Base-by-base conservation (phyloP, 768 basidiomycete genomes). In the Sporobolomyces pararoseus region DNA sequence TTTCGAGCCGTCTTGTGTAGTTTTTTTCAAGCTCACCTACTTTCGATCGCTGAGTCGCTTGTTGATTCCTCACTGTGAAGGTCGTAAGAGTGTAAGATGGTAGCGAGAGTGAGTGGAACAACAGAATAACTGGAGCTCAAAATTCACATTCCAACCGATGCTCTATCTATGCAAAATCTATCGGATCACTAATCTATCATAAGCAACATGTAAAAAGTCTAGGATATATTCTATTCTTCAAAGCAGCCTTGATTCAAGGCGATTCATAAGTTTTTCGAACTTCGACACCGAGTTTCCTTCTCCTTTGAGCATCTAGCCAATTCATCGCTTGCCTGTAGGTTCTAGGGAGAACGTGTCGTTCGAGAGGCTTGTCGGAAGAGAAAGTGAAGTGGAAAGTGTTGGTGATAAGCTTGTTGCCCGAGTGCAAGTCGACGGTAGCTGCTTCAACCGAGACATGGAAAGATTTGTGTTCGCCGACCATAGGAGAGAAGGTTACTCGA, bases 371-470 rank as follows among this genome's bases (percentile, higher is more conserved):
- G 13, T 68, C 63, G 25, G 58, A 7, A 2, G 67, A 32, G 46
- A 77, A 77, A 21, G 76, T 77, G 32, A 39, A 77, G 46, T 70
- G 66, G 63, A 77, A 76, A n/a, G 55, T 64, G 61, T 68, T 76
- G 23, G 68, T 71, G n/a, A 71, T 52, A 0, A 7, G 1, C 49
- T 69, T 46, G 37, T 75, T 65, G 16, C 76, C 76, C 3, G 75
- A 64, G 34, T 62, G 49, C 23, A 76, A 37, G 32, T 72, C 66
- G 23, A 66, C 50, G 0, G 76, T 75, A 29, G 73, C 71, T 1
- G 75, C 75, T 44, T 76, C 74, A 25, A 77, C 76, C 2, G 65
- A 64, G 32, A 75, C 70, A 39, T 74, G 72, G 73, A 77, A 77
- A 0, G 65, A 62, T 31, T 49, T 50, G 51, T 70, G 72, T 51